A percentile compares a stretch with the other conserved stretches of the same genome.
These are phyloP conservation scores for Ganoderma lucidum DNA, from an alignment of 1,284 basidiomycete species.

Conservation along the genomic window DNA sequence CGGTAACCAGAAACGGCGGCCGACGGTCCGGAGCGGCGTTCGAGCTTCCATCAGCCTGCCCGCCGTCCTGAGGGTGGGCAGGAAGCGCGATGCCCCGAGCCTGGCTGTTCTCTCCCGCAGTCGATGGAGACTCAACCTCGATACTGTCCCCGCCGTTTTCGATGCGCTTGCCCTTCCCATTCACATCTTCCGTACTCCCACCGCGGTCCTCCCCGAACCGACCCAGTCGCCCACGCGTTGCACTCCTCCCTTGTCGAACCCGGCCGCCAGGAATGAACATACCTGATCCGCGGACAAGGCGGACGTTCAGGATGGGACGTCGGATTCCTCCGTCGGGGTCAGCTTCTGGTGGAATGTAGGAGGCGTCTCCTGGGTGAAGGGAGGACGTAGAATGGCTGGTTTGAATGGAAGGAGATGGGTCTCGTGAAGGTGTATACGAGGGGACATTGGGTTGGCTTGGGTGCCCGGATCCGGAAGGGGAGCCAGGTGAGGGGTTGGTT, in stretches of 20 bases:
- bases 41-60: constrained; percentile 13
- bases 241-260: constrained; percentile 32
- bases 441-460: constrained; percentile 22
- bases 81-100: constrained; percentile 5
- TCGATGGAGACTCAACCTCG: constrained; percentile 21
- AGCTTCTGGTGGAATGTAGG: constrained; percentile 40
- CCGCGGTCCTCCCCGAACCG: constrained; percentile 34
- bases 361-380: constrained; percentile 42
- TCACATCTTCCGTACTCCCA: constrained; percentile 15
- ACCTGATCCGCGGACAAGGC: constrained; percentile 36
- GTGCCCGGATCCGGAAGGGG: constrained; percentile 21
- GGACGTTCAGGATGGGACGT: constrained; percentile 38
- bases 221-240: constrained; percentile 38
- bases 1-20: constrained; percentile 29
- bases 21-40: constrained; percentile 16
- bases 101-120: constrained; percentile 14
- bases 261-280: constrained; percentile 34
- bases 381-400: constrained; percentile 43
- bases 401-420: constrained; percentile 41
- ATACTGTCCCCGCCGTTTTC: constrained; percentile 17
- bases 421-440: constrained; percentile 37
- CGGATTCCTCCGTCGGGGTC: constrained; percentile 35
- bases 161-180: constrained; percentile 19
- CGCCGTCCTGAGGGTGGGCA: constrained; percentile 8
- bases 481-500: constrained; percentile 20